A percentile compares a stretch with the other conserved stretches of the same genome.
Conservation (phyloP, 306 rosid genomes). For the Clitoria ternatea region DNA sequence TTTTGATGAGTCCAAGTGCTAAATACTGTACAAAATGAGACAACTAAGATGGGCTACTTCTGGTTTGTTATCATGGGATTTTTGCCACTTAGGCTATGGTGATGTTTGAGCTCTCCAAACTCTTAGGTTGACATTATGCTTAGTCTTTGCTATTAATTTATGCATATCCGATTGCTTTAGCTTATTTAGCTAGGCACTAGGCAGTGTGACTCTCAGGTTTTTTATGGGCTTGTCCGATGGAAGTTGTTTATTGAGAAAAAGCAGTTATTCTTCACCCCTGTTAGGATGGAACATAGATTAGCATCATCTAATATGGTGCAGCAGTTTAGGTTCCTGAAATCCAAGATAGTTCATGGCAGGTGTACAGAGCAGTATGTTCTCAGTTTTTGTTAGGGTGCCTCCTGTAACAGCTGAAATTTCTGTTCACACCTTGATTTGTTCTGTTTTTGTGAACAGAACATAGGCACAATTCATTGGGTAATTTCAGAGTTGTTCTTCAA, state of each 20-base stretch:
- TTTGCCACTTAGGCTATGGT: constrained; percentile 5
- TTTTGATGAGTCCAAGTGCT: constrained; percentile 27
- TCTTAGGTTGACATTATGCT: not conserved
- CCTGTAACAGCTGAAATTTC: not conserved
- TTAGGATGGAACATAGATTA: not conserved
- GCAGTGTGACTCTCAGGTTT: not conserved
- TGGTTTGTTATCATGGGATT: constrained; percentile 17
- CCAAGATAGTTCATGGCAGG: not conserved
- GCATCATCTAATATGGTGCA: not conserved
- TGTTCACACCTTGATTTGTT: not conserved
- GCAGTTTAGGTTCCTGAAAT: constrained; percentile 7
- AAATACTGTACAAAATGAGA: constrained; percentile 14
- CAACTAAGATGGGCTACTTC: constrained; percentile 27
- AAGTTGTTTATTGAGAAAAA: not conserved
- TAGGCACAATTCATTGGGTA: too few relatives aligned
- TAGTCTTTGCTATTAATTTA: too few relatives aligned
- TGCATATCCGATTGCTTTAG: too few relatives aligned
- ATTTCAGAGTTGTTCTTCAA: too few relatives aligned
- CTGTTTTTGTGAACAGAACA: too few relatives aligned
- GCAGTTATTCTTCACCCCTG: not conserved
- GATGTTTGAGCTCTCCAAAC: constrained; percentile 8
- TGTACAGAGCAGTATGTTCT: not conserved
- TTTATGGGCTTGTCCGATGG: not conserved
- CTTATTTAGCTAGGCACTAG: not conserved
- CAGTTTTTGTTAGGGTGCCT: not conserved